Conservation (phyloP, 345 rosid species). For the Clarkia xantiana region DNA sequence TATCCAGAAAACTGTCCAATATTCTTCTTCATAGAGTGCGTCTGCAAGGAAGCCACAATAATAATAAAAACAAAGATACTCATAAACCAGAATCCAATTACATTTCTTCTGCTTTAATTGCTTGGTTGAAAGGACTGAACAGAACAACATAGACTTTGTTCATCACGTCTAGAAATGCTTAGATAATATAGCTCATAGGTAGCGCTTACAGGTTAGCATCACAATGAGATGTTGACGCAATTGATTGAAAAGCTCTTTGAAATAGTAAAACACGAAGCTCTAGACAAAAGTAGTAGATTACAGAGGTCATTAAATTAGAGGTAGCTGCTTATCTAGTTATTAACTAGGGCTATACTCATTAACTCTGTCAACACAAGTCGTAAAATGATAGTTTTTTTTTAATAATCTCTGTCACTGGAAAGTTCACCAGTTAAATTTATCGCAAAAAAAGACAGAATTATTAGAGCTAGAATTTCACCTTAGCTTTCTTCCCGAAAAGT, state of each 20-base stretch:
- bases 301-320: no score
- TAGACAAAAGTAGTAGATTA: no score
- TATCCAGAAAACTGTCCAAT: slow-evolving; percentile 87
- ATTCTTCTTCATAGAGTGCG: slow-evolving; percentile 64
- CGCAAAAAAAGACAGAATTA: neutral
- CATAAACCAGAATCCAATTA: neutral
- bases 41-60: slow-evolving; percentile 26
- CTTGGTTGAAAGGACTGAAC: neutral
- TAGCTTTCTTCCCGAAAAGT: slow-evolving; percentile 93
- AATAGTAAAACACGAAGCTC: no score
- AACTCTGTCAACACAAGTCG: no score
- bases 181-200: no score
- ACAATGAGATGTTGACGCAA: no score
- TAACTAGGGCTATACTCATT: no score
- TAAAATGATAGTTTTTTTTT: neutral
- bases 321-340: no score
- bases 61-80: neutral
- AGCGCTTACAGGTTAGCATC: no score
- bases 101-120: neutral
- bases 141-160: neutral
- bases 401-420: neutral
- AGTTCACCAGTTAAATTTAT: slow-evolving; percentile 2
- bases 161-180: no score
- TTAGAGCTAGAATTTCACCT: slow-evolving; percentile 29
- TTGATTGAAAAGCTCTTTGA: no score